Base-by-base conservation (phyloP, 2,329 filamentous ascomycete genomes). In the Colletotrichum orbiculare region DNA sequence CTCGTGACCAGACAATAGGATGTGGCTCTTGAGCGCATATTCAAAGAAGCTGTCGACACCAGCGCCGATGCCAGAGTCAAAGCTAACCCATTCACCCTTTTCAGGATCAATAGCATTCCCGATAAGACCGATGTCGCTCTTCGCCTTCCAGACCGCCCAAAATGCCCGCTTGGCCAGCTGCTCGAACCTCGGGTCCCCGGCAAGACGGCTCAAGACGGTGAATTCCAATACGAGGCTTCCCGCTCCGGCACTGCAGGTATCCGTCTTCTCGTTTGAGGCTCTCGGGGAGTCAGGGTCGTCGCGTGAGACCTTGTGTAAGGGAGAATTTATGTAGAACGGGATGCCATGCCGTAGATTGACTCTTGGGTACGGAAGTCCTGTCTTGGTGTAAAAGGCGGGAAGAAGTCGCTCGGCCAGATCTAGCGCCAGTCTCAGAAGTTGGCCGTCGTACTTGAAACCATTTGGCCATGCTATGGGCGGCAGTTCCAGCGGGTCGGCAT, bases 11-110 rank as follows among this genome's bases (percentile, higher is more conserved):
- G 95, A 97, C 25, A 98, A 87, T 33, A 99, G 79, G 65, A 99
- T 92, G 74, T 97, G 90, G 15, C 94, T 94, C 78, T 99, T 99
- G 72, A 98, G 85, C 4, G 96, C 94, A 77, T 99, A 99, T 79
- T 99, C 96, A 73, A 97, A 98, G 80, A 99, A 99, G 78, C 94
- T 97, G 79, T 99, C 96, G 73, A 97, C 93, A 43, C 96, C 96
- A 8, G 96, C 96, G 54, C 96, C 96, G 71, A 99, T 97, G 37
- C 96, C 95, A n/a, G 95, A 90, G 75, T 93, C 94, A 2, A 92
- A 86, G 8, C 91, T 91, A 39, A 96, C 90, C 96, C 96, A 99
- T 70, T 91, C 85, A 0, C 95, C 96, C 35, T 89, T 91, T 74
- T 98, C 95, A 1, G 94, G 93, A 78, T 97, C 95, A 67, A 99